phyloP scores from a whole-genome alignment of 1,284 basidiomycete genomes.

The Moesziomyces globuligerus region DNA sequence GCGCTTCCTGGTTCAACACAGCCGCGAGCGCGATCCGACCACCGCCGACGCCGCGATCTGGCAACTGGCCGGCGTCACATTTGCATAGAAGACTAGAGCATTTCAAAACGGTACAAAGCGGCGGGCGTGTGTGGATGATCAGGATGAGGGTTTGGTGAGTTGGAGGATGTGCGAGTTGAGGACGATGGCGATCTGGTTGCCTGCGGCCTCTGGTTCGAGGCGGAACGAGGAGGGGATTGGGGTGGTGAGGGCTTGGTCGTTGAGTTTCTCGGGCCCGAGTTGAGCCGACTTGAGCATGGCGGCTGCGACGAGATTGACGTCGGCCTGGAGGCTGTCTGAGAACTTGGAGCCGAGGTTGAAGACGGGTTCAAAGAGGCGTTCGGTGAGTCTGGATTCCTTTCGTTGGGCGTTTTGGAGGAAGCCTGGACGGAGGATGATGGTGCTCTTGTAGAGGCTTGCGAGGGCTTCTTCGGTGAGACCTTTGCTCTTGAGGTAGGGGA shows the following conservation, averaged over 20 bases:
- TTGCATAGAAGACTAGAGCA: conserved; percentile 5
- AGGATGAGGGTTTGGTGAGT: not conserved
- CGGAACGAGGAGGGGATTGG: conserved; percentile 15
- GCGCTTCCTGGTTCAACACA: conserved; percentile 10
- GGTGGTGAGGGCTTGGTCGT: conserved; percentile 1
- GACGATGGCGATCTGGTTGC: conserved; percentile 9
- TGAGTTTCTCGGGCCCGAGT: conserved; percentile 18
- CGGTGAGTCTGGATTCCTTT: conserved; percentile 65
- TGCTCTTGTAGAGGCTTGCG: conserved; percentile 75
- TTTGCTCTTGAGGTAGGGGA: conserved; percentile 70
- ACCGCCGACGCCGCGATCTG: conserved; percentile 8
- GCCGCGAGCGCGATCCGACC: not conserved
- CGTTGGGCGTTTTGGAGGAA: conserved; percentile 69
- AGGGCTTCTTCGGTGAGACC: conserved; percentile 78
- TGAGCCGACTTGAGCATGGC: conserved; percentile 39
- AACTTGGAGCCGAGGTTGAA: conserved; percentile 10
- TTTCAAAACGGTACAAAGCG: not conserved
- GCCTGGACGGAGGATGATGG: conserved; percentile 76
- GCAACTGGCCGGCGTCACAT: conserved; percentile 24
- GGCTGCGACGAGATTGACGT: conserved; percentile 23
- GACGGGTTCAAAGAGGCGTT: conserved; percentile 46
- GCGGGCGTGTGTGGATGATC: too few species aligned
- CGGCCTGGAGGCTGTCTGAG: conserved; percentile 10
- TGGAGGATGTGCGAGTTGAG: conserved; percentile 15
- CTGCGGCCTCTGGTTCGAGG: not conserved